Evolutionary conservation across 768 basidiomycete species (phyloP).

Genomic region (Lactarius pseudohatsudake): DNA sequence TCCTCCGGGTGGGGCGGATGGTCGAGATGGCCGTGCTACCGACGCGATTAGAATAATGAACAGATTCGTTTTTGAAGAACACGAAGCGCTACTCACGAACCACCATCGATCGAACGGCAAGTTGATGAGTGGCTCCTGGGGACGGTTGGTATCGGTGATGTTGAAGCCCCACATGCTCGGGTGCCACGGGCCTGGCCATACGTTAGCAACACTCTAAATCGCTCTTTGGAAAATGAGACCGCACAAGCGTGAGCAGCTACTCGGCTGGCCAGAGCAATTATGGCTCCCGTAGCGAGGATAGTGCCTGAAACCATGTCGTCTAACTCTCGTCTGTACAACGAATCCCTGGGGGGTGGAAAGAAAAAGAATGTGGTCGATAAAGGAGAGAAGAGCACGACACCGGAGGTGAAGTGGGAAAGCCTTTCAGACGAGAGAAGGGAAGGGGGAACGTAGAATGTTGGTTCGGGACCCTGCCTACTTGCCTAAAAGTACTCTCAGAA

Average conservation of each 20-base stretch:
- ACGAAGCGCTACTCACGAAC: slow-evolving; percentile 34
- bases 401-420: background rate
- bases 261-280: slow-evolving; percentile 3
- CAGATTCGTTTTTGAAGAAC: background rate
- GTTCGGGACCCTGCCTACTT: background rate
- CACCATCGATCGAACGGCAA: slow-evolving; percentile 38
- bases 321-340: background rate
- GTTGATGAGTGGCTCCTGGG: slow-evolving; percentile 38
- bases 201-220: background rate
- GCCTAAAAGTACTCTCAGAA: background rate
- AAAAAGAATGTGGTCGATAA: slow-evolving; percentile 5
- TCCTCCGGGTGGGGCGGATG: slow-evolving; percentile 37
- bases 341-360: background rate
- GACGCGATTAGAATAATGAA: background rate
- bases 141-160: slow-evolving; percentile 37
- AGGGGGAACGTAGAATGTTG: background rate
- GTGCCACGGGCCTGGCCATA: slow-evolving; percentile 35
- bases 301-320: slow-evolving; percentile 10
- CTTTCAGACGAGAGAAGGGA: background rate
- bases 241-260: slow-evolving; percentile 14
- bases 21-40: slow-evolving; percentile 36
- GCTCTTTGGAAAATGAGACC: background rate
- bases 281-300: background rate
- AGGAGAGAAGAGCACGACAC: slow-evolving; percentile 4
- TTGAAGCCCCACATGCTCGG: slow-evolving; percentile 44